Conservation (phyloP, 1,139 yeast genomes). For the Hyphopichia burtonii region DNA sequence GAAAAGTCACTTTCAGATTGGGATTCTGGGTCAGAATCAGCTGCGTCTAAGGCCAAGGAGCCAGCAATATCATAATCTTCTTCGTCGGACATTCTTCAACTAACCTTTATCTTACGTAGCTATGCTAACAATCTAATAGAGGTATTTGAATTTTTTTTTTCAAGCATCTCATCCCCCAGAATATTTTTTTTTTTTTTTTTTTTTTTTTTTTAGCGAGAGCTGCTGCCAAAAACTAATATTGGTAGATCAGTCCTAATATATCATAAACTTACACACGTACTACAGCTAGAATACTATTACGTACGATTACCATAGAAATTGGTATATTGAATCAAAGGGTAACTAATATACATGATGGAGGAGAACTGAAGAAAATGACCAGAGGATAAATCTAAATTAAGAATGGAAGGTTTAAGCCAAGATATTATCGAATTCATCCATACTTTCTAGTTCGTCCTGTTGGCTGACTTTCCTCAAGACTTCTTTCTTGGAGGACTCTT, state of each 20-base stretch:
- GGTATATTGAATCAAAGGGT: no score
- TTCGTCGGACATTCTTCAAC: slow-evolving; percentile 57
- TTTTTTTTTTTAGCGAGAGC: not conserved
- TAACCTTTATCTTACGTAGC: no score
- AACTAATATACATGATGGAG: not conserved
- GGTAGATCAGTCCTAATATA: no score
- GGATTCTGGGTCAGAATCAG: slow-evolving; percentile 39
- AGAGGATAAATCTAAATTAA: not conserved
- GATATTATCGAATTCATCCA: slow-evolving; percentile 50
- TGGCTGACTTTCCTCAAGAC: slow-evolving; percentile 74
- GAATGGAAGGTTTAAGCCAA: slow-evolving; percentile 17
- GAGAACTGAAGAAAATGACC: not conserved
- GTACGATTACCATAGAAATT: no score
- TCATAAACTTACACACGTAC: no score
- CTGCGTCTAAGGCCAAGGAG: slow-evolving; percentile 51
- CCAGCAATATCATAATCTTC: slow-evolving; percentile 70
- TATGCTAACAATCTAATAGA: no score
- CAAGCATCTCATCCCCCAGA: slow-evolving; percentile 2
- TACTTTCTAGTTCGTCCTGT: slow-evolving; percentile 63
- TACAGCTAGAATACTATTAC: no score
- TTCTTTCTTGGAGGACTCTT: slow-evolving; percentile 81
- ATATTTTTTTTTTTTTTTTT: not conserved
- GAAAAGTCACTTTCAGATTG: slow-evolving; percentile 29
- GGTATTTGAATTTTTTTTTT: slow-evolving; percentile 2
- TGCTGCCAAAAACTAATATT: not conserved